phyloP scores from a whole-genome alignment of 139 green algal genomes.

The Desmodesmus armatus region DNA sequence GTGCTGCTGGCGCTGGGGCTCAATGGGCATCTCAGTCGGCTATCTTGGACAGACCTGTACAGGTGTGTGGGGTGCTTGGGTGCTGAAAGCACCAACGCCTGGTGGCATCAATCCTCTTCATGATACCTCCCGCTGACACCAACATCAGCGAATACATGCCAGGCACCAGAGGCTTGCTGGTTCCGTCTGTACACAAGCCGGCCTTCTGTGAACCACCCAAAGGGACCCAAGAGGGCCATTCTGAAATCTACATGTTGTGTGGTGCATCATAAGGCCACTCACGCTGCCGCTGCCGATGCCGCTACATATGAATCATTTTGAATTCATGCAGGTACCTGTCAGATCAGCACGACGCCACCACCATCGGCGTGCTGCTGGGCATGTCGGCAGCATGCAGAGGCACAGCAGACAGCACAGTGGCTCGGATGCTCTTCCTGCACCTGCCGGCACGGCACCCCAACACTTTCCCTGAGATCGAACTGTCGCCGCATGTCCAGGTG shows the following conservation, averaged over 20 bases:
- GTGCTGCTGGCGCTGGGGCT: conserved; percentile 94
- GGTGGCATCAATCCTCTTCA: too few relatives aligned
- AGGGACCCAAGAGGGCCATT: too few relatives aligned
- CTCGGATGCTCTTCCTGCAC: conserved; percentile 95
- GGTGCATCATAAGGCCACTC: too few relatives aligned
- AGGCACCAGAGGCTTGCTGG: too few relatives aligned
- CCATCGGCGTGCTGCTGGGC: conserved; percentile 89
- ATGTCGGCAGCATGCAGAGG: conserved; percentile 73
- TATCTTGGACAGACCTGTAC: conserved; percentile 65
- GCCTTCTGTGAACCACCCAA: too few relatives aligned
- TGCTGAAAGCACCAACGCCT: too few relatives aligned
- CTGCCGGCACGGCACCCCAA: conserved; percentile 88
- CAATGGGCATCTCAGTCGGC: conserved; percentile 64
- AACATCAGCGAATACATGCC: too few relatives aligned
- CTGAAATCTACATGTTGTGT: too few relatives aligned
- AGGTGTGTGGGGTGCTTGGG: conserved; percentile 46
- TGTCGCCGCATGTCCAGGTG: conserved; percentile 87
- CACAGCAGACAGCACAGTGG: conserved; percentile 77
- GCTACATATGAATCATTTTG: neutral
- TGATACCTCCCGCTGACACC: too few relatives aligned
- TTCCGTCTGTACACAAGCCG: too few relatives aligned
- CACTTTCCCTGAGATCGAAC: conserved; percentile 94
- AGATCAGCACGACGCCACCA: conserved; percentile 89
- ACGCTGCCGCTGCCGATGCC: neutral
- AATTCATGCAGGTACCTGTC: conserved; percentile 71